Base-by-base conservation (phyloP, 2,329 filamentous ascomycete genomes). In the Fusarium secorum region DNA sequence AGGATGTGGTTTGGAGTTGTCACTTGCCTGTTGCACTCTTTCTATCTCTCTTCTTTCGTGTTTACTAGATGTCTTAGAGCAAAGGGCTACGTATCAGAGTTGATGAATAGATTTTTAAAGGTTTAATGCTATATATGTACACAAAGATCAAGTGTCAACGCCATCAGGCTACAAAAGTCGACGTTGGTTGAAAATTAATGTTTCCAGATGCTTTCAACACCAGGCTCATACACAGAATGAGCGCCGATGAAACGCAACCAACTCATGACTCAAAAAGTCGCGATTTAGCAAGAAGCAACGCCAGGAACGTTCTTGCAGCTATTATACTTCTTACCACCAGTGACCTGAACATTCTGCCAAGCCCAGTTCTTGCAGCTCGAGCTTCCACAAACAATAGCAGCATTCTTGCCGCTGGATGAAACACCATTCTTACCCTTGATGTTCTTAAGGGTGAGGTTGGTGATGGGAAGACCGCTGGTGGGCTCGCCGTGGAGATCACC, bases 311-410 rank as follows among this genome's bases (percentile, higher is more conserved):
- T 76, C 65, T 74, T 44, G 76, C 78, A 79, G 57, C 70, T 74
- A 24, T 60, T 62, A 22, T 77, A 78, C 56, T 68, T 82, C 74
- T 84, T 82, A 46, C 87, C 87, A 44, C 87, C 87, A 24, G 84
- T 85, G 45, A 89, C 80, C 32, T 69, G 74, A 49, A 86, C 83
- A 48, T 79, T 82, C n/a, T 74, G 79, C 85, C 86, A 89, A 17
- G 81, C 84, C 85, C 87, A 90, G 76, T 82, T 78, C 28, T 80
- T 80, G 28, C 85, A 86, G 4, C 75, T 75, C 3, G 61, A 66
- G 53, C 78, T 78, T 15, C 83, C 87, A 62, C 88, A 89, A 13
- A 88, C 83, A 64, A 89, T 85, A 67, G 87, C 86, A 67, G 87
- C 77, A 57, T 85, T 79, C 46, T 78, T 82, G 7, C 75, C 84